phyloP scores from a whole-genome alignment of 106 monocot species.

The Dendrobium nobile region DNA sequence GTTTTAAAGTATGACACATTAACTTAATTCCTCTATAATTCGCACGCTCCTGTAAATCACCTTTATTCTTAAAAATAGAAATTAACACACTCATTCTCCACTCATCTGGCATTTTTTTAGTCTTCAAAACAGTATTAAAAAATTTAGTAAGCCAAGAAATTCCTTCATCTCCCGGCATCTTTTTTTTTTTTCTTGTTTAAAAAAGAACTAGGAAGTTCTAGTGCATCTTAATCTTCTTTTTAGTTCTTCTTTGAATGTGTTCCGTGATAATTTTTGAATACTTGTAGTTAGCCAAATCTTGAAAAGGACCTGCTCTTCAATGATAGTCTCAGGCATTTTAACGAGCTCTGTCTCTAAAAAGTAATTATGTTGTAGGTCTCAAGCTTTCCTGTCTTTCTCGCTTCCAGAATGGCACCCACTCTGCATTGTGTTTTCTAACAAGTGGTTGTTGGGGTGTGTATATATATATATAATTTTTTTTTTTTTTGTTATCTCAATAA shows the following conservation, averaged over 20 bases:
- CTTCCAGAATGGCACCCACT: not conserved
- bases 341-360: not conserved
- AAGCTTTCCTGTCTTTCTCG: not conserved
- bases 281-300: not conserved
- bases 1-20: too few relatives aligned
- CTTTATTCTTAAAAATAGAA: too few relatives aligned
- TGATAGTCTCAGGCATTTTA: not conserved
- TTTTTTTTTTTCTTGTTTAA: not conserved
- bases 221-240: not conserved
- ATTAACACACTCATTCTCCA: too few relatives aligned
- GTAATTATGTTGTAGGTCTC: not conserved
- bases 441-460: not conserved
- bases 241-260: not conserved
- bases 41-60: too few relatives aligned
- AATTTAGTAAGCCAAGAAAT: too few relatives aligned
- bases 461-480: not conserved
- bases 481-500: not conserved
- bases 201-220: not conserved
- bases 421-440: not conserved
- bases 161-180: too few relatives aligned
- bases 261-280: not conserved
- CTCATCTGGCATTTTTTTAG: too few relatives aligned
- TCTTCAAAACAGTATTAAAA: too few relatives aligned
- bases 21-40: too few relatives aligned
- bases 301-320: constrained; percentile 1